Evolutionary conservation across 495 filamentous ascomycete species (phyloP), one percentile per base, ranked within the genome.

Genomic region (Opeltia flavorubescens): DNA sequence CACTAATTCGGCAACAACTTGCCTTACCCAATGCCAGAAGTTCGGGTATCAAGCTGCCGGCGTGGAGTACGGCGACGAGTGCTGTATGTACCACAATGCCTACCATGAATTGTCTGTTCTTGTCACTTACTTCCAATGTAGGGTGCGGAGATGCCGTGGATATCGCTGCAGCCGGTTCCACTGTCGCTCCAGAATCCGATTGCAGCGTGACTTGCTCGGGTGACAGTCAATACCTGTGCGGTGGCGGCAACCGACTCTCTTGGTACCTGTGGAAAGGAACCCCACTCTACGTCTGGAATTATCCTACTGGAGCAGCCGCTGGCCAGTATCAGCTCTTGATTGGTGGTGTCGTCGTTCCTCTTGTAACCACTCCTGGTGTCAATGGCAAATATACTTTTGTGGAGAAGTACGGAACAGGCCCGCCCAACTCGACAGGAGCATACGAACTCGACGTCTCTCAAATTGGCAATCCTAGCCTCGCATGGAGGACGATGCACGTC

Each of bases 361-460:
- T 83, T 42, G 74, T 81, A 55, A 74, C 76, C 5, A 67, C 69
- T 48, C 68, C 72, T 38, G 69, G 64, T 24, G 63, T 77, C 39
- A 77, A 71, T 25, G 77, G 77, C 53, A 83, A 83, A 59, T 68
- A 80, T 39, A 72, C 67, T 11, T 81, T 83, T 58, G 48, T 80
- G 6, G 78, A 80, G 61, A 83, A 83, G 56, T 66, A 55, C 50
- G 78, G 76, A 17, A 80, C 78, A 8, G 69, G 71, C 18, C 42
- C 56, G 5, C 60, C 58, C 4, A 80, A 80, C 60, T 70, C 75
- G 31, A 81, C 78, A 0, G 78, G 78, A 31, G 74, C 76, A 13
- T 83, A 81, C 52, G 78, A 81, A 58, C 66, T 80, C 23, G 78
- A 83, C 55, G 60, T 74, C 12, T 58, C 63, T 6, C 56, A 63